These are phyloP conservation scores for Neurospora sp. DNA, from an alignment of 495 filamentous ascomycete species.

Conservation along the genomic window DNA sequence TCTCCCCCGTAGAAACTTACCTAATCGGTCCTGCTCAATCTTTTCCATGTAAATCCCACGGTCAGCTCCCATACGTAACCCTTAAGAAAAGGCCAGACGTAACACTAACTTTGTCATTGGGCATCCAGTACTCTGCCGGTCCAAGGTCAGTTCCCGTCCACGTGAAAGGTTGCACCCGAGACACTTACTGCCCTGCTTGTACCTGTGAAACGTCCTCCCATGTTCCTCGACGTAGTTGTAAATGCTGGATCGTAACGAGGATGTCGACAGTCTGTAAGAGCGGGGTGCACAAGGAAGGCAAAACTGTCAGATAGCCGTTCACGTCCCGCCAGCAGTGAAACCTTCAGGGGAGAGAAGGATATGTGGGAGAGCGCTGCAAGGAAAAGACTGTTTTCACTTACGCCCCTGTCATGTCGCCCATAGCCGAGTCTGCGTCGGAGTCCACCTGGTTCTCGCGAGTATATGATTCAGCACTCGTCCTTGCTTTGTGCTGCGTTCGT, in stretches of 20 bases:
- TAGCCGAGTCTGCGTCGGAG: conserved; percentile 5
- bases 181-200: conserved; percentile 28
- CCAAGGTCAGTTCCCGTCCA: not conserved
- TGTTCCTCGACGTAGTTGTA: conserved; percentile 21
- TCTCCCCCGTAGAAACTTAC: conserved; percentile 13
- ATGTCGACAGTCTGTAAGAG: conserved; percentile 2
- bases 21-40: conserved; percentile 36
- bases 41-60: conserved; percentile 3
- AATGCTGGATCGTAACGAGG: conserved; percentile 7
- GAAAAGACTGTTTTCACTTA: not conserved
- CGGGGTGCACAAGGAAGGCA: not conserved
- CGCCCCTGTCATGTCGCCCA: conserved; percentile 1
- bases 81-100: not conserved
- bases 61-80: not conserved
- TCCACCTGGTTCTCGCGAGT: conserved; percentile 1
- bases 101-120: conserved; percentile 20
- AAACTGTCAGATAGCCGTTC: not conserved
- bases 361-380: not conserved
- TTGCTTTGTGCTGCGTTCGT: not conserved
- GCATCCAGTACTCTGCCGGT: conserved; percentile 18
- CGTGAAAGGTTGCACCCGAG: not conserved
- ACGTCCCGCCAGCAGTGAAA: not conserved
- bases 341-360: not conserved
- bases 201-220: conserved; percentile 26
- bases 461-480: not conserved